phyloP scores from a whole-genome alignment of 495 filamentous ascomycete genomes.

The Aspergillus panamensis region DNA sequence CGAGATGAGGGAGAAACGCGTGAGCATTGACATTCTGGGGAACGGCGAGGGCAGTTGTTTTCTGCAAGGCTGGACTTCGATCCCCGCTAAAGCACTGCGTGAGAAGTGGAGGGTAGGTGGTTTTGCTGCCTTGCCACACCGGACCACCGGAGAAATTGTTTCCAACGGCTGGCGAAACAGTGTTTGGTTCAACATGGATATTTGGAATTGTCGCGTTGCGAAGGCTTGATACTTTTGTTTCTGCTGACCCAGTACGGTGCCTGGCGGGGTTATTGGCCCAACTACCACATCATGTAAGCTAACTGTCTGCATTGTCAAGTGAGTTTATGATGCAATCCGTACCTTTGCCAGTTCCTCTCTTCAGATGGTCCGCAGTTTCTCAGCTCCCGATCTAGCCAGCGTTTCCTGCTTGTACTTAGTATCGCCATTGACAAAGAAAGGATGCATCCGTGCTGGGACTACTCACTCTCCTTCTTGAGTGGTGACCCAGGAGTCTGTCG shows the following conservation, averaged over 20 bases:
- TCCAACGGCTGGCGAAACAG: background rate
- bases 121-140: constrained; percentile 1
- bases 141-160: background rate
- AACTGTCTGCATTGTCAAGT: background rate
- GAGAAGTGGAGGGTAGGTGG: constrained; percentile 14
- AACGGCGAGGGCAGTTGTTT: constrained; percentile 24
- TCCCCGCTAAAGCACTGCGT: constrained; percentile 16
- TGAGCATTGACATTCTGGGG: constrained; percentile 33
- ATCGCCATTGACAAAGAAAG: background rate
- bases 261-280: background rate
- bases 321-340: background rate
- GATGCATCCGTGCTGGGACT: background rate
- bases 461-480: constrained; percentile 21
- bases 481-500: constrained; percentile 24
- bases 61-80: constrained; percentile 22
- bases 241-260: background rate
- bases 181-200: background rate
- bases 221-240: background rate
- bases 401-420: background rate
- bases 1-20: constrained; percentile 28
- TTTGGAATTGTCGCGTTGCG: background rate
- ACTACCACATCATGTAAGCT: background rate
- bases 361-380: background rate
- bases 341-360: background rate
- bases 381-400: background rate